Percentiles rank a stretch among this genome's conserved stretches.
Conservation (phyloP, 805 yeast genomes). For the Ogataea saltuana region DNA sequence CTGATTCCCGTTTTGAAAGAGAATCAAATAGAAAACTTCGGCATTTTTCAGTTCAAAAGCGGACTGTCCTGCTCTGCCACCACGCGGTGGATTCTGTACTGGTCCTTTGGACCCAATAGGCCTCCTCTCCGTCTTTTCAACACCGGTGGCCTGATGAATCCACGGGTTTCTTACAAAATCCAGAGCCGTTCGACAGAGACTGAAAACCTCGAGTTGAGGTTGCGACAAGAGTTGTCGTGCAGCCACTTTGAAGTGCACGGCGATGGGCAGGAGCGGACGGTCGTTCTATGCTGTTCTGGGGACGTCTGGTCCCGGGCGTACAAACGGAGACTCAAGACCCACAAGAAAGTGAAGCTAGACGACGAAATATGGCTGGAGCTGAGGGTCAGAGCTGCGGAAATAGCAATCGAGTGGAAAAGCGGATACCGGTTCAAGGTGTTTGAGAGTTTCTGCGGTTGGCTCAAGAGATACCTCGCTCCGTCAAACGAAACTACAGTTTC, state of each 20-base stretch:
- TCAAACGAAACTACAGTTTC: conserved; percentile 36
- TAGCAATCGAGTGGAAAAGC: conserved; percentile 24
- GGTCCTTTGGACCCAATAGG: conserved; percentile 34
- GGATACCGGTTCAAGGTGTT: conserved; percentile 29
- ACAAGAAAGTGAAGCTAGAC: conserved; percentile 8
- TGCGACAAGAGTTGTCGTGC: not conserved
- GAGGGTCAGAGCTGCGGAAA: not conserved
- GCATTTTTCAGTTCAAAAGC: conserved; percentile 33
- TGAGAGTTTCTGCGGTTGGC: conserved; percentile 34
- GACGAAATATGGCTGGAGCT: conserved; percentile 17
- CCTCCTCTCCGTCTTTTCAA: conserved; percentile 18
- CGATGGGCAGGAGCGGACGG: not conserved
- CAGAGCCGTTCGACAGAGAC: not conserved
- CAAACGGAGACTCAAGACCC: conserved; percentile 17
- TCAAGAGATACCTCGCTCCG: conserved; percentile 10
- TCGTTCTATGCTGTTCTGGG: conserved; percentile 9
- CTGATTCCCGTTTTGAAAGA: conserved; percentile 13
- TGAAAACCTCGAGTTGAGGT: not conserved
- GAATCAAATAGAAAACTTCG: conserved; percentile 28
- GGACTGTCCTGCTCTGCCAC: conserved; percentile 28
- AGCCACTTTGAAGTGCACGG: conserved; percentile 1
- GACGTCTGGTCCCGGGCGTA: conserved; percentile 36
- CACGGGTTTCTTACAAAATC: conserved; percentile 5
- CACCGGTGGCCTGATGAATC: conserved; percentile 4
- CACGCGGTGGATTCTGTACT: conserved; percentile 40